A percentile compares a stretch with the other conserved stretches of the same genome.
phyloP scores from a whole-genome alignment of 805 yeast species.

The Ogataea henricii region DNA sequence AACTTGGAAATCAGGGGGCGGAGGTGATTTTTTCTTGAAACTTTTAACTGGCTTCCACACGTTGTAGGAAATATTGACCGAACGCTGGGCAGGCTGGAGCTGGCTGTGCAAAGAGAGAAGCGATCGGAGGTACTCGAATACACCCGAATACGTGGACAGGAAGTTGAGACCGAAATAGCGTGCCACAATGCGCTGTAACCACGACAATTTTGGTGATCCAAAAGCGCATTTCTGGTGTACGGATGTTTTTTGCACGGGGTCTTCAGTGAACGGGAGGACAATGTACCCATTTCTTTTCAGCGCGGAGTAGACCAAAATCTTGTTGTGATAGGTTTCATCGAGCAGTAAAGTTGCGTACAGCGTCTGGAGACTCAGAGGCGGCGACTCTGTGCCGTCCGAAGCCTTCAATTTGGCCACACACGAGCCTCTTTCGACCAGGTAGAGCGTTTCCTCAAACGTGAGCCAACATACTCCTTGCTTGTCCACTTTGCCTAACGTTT shows the following conservation, averaged over 20 bases:
- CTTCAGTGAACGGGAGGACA: slow-evolving; percentile 37
- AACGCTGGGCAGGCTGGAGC: slow-evolving; percentile 20
- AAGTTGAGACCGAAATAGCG: slow-evolving; percentile 4
- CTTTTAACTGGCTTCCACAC: slow-evolving; percentile 83
- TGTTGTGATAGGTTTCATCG: slow-evolving; percentile 43
- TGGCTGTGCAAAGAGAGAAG: not conserved
- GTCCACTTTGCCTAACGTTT: slow-evolving; percentile 68
- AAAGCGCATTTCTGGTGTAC: not conserved
- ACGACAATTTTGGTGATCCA: not conserved
- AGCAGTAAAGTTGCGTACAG: slow-evolving; percentile 56
- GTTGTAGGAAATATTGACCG: slow-evolving; percentile 47
- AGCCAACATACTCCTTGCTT: slow-evolving; percentile 48
- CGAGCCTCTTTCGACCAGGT: slow-evolving; percentile 80
- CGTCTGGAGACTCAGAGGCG: slow-evolving; percentile 60
- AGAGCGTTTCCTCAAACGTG: slow-evolving; percentile 67
- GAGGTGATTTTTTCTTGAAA: slow-evolving; percentile 71
- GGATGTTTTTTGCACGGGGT: not conserved
- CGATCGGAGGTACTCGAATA: slow-evolving; percentile 22
- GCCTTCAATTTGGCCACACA: slow-evolving; percentile 31
- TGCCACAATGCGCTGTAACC: not conserved
- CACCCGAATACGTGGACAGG: slow-evolving; percentile 4
- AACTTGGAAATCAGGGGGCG: slow-evolving; percentile 74
- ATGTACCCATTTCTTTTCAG: slow-evolving; percentile 79
- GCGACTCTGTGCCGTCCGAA: slow-evolving; percentile 28
- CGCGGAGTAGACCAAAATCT: slow-evolving; percentile 68